Base-by-base conservation (phyloP, 345 rosid species). In the Lepidium sativum region DNA sequence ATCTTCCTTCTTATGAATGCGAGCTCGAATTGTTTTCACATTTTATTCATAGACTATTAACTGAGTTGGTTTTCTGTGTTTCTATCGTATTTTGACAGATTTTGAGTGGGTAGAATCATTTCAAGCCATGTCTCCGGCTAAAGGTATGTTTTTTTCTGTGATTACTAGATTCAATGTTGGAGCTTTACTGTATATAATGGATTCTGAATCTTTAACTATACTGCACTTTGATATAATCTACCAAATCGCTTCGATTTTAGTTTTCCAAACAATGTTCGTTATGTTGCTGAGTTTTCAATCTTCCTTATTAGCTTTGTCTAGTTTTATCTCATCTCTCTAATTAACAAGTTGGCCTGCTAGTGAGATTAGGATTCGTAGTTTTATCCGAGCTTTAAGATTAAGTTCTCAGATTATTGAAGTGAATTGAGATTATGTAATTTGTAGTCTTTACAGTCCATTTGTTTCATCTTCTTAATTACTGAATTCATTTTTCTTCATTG, bases 71-170 rank as follows among this genome's bases (percentile, higher is more conserved):
- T 60, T 27, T 52, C 2, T 57, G 29, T 6, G 15, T 44, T 34
- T 58, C 13, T 29, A 12, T 54, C 55, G 3, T 34, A 25, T 56
- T 25, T 47, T 63, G 0, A 49, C 37, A 67, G 72, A 60, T 66
- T 45, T 59, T 10, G 20, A 29, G 63, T 65, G 31, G 15, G 68
- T 66, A 66, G 68, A 15, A 60, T 60, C 56, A 14, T 53, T 37
- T 16, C 9, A 9, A 66, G 35, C 72, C 17, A 73, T 73, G 77
- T 73, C 76, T 58, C 76, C 76, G 4, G 76, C 76, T 65, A 72
- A 72, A 72, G 76, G 76, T 72, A 72, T 55, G 4, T 65, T 1
- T 37, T 15, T 47, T 71, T 39, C 12, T 6, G 47, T 47, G 40
- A 14, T 32, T 39, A 27, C 2, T 4, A 2, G 20, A 6, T 27